Conservation (phyloP, 495 filamentous ascomycete genomes). For the Opeltia flavorubescens region DNA sequence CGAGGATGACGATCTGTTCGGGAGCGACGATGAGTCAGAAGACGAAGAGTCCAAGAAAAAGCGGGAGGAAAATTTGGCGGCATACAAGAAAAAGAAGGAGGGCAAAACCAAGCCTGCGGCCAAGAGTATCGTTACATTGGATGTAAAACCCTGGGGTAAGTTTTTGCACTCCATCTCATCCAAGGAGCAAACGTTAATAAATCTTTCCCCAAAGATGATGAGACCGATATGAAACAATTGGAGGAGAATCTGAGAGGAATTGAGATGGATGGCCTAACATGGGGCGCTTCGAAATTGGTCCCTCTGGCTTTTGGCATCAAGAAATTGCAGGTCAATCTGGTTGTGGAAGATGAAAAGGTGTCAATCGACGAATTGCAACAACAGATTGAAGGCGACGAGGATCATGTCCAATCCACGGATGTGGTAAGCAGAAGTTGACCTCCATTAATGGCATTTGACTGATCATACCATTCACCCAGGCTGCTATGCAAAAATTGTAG, state of each 20-base stretch:
- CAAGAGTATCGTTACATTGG: conserved; percentile 89
- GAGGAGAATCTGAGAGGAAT: conserved; percentile 75
- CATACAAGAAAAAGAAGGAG: conserved; percentile 96
- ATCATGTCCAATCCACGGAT: conserved; percentile 94
- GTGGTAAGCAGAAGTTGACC: conserved; percentile 38
- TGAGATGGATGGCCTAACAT: conserved; percentile 85
- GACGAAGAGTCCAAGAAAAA: conserved; percentile 71
- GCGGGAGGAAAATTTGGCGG: conserved; percentile 76
- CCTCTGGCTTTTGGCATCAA: conserved; percentile 94
- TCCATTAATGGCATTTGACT: background rate
- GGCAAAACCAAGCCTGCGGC: conserved; percentile 77
- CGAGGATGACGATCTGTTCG: conserved; percentile 81
- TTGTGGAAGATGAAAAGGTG: conserved; percentile 95
- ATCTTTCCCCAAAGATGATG: conserved; percentile 49
- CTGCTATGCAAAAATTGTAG: conserved; percentile 89
- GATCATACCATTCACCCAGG: conserved; percentile 23
- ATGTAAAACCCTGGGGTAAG: conserved; percentile 98
- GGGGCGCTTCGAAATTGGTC: conserved; percentile 86
- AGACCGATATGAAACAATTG: conserved; percentile 75
- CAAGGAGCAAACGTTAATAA: background rate
- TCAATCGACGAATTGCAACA: conserved; percentile 76
- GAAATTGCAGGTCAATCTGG: conserved; percentile 98
- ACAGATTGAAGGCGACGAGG: conserved; percentile 78
- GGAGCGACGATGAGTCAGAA: conserved; percentile 74
- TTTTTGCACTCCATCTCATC: conserved; percentile 15